phyloP scores from a whole-genome alignment of 305 asterid species.

The Rubia balearica region DNA sequence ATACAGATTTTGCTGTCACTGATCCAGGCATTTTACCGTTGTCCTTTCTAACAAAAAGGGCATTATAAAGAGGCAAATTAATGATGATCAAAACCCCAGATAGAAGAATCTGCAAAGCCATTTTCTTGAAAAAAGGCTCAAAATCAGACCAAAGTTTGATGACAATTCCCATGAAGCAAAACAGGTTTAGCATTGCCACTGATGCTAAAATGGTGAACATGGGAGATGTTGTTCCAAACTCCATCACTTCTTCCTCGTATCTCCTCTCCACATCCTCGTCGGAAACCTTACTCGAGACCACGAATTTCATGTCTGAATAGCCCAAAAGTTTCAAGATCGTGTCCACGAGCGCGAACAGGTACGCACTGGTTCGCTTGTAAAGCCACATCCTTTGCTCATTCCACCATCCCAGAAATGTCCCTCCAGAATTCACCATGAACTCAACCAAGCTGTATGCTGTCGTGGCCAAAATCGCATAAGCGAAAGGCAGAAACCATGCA shows the following conservation, averaged over 20 bases:
- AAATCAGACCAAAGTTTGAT: slow-evolving; percentile 13
- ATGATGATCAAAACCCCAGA: slow-evolving; percentile 47
- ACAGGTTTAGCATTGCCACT: slow-evolving; percentile 54
- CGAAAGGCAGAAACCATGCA: slow-evolving; percentile 55
- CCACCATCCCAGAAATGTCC: slow-evolving; percentile 74
- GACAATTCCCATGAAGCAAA: slow-evolving; percentile 31
- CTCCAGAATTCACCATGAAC: slow-evolving; percentile 38
- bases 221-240: slow-evolving; percentile 55
- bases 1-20: slow-evolving; percentile 31
- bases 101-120: slow-evolving; percentile 41
- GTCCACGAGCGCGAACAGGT: slow-evolving; percentile 50
- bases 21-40: slow-evolving; percentile 52
- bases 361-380: slow-evolving; percentile 62
- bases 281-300: slow-evolving; percentile 52
- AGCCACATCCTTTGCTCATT: slow-evolving; percentile 82
- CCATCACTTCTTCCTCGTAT: slow-evolving; percentile 63
- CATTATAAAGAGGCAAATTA: slow-evolving; percentile 62
- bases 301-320: slow-evolving; percentile 38
- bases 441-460: slow-evolving; percentile 34
- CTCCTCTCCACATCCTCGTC: slow-evolving; percentile 46
- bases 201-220: slow-evolving; percentile 42
- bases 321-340: slow-evolving; percentile 40
- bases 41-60: slow-evolving; percentile 55
- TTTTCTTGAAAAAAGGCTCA: slow-evolving; percentile 10
- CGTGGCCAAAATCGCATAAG: slow-evolving; percentile 40